These are phyloP conservation scores for Pichia sp. DNA, from an alignment of 1,139 yeast species.

Conservation along the genomic window DNA sequence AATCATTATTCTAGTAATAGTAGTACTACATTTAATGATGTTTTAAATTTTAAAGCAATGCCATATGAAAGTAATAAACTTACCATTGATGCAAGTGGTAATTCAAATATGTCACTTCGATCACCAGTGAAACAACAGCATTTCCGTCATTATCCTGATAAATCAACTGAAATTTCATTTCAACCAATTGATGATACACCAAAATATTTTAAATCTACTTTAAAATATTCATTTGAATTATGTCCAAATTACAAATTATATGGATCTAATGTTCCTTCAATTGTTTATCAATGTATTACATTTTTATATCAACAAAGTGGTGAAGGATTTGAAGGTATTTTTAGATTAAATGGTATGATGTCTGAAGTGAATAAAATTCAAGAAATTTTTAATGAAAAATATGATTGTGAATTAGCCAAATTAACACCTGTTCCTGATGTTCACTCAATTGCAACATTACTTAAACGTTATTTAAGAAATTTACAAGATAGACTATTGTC, in stretches of 20 bases:
- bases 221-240: slow-evolving; percentile 46
- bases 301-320: slow-evolving; percentile 65
- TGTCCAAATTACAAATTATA: slow-evolving; percentile 36
- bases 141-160: not conserved
- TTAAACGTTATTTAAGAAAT: slow-evolving; percentile 31
- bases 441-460: slow-evolving; percentile 31
- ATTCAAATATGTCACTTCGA: not conserved
- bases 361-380: slow-evolving; percentile 68
- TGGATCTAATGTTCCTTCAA: slow-evolving; percentile 54
- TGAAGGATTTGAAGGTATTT: slow-evolving; percentile 81
- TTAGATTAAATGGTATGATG: slow-evolving; percentile 86
- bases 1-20: too few relatives aligned
- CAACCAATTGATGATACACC: slow-evolving; percentile 24
- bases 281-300: slow-evolving; percentile 70
- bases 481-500: slow-evolving; percentile 27
- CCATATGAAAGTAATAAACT: slow-evolving; percentile 25
- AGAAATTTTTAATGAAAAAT: slow-evolving; percentile 49
- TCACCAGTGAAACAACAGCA: slow-evolving; percentile 11
- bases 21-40: slow-evolving; percentile 19
- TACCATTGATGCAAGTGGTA: slow-evolving; percentile 14
- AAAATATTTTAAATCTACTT: slow-evolving; percentile 55
- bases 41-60: slow-evolving; percentile 29
- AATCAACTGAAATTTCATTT: slow-evolving; percentile 16
- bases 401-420: slow-evolving; percentile 57
- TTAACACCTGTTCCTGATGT: slow-evolving; percentile 29